Evolutionary conservation across 164 flowering plant species (phyloP).

Genomic region (Vitis cinerea): DNA sequence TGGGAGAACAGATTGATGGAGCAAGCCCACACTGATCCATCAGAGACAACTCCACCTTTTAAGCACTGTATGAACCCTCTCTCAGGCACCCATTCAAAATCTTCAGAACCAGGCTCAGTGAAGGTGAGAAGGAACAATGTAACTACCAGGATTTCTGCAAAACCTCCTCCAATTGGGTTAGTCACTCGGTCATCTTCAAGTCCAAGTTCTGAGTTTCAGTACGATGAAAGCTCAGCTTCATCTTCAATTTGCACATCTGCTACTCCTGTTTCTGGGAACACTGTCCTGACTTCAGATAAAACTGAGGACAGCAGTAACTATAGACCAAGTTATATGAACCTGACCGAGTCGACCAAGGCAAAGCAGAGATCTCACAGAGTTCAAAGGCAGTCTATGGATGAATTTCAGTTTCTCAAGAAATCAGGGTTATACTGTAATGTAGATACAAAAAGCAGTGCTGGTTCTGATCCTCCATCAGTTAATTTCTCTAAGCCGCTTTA

Average conservation of each 20-base stretch:
- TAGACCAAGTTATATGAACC: constrained; percentile 71
- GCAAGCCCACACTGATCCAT: constrained; percentile 34
- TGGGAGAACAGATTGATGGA: constrained; percentile 95
- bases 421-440: constrained; percentile 37
- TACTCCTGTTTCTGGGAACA: constrained; percentile 70
- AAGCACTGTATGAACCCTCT: constrained; percentile 34
- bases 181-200: constrained; percentile 68
- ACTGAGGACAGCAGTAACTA: constrained; percentile 40
- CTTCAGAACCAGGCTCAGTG: constrained; percentile 45
- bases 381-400: constrained; percentile 80
- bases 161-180: constrained; percentile 51
- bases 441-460: constrained; percentile 57
- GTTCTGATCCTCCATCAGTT: constrained; percentile 38
- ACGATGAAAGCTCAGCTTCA: constrained; percentile 76
- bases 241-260: constrained; percentile 75
- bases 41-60: constrained; percentile 43
- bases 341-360: constrained; percentile 80
- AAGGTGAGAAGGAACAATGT: constrained; percentile 75
- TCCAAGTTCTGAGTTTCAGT: constrained; percentile 70
- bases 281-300: constrained; percentile 43
- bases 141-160: constrained; percentile 77
- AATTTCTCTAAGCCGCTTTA: constrained; percentile 40
- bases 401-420: constrained; percentile 62
- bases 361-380: constrained; percentile 57
- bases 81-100: constrained; percentile 25